Base-by-base conservation (phyloP, 2,329 filamentous ascomycete genomes). In the Fonsecaea monophora region DNA sequence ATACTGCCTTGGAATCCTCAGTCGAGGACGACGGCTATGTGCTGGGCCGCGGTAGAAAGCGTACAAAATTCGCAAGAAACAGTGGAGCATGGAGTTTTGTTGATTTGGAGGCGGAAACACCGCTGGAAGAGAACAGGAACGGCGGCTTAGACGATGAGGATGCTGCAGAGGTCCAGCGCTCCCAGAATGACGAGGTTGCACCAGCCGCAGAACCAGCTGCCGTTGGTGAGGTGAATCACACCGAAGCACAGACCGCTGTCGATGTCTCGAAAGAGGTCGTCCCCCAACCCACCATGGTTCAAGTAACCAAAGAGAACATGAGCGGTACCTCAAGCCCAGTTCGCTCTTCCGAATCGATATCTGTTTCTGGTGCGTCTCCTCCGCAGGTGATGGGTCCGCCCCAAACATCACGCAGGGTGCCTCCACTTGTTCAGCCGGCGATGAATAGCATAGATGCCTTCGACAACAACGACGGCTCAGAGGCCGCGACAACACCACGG, bases 31-130 rank as follows among this genome's bases (percentile, higher is more conserved):
- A 91, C 76, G 86, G 86, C 1, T 84, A 83, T 50, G 80, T 86
- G 30, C 84, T 80, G 40, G 86, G 85, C 4, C 86, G 83, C 73
- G 87, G 86, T 34, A 88, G 87, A 68, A 96, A 94, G 78, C 85
- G 87, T 62, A 87, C 89, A 7, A 87, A 88, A 53, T 90, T 91
- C 77, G 86, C 89, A 66, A 82, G 89, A 68, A 82, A 87, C 60
- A 89, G 87, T 73, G 85, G 83, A 35, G 82, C 86, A 34, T 97
- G 94, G 94, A 89, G 86, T 69, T 90, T 94, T 73, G 83, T 84
- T 25, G 90, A 89, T 73, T 73, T 75, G 42, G 73, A 73, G 25
- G 73, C 74, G 2, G 70, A 70, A 10, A 57, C 67, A 57, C 35
- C 64, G 21, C 68, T 65, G n/a, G 62, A 56, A 34, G 68, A 53